Conservation (phyloP, 2,329 filamentous ascomycete species). For the Stylonectria norvegica region DNA sequence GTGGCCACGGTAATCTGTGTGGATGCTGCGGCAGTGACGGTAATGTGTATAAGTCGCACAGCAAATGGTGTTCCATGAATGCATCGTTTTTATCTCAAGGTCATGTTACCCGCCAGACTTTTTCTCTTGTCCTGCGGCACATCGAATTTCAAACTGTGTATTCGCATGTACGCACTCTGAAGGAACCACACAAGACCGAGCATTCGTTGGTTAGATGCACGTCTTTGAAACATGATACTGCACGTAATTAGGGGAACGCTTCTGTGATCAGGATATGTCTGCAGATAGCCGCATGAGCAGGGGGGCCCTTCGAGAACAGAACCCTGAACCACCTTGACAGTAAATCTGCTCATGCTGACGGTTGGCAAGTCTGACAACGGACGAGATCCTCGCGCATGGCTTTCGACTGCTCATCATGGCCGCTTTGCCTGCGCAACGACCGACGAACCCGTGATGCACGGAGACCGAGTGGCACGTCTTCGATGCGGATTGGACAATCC, state of each 20-base stretch:
- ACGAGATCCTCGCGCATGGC: too few relatives aligned
- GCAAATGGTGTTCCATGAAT: conserved; percentile 2
- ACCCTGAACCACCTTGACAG: conserved; percentile 13
- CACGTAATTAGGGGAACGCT: conserved; percentile 7
- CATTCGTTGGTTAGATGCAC: conserved; percentile 10
- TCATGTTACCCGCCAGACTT: conserved; percentile 5
- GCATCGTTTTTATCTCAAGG: conserved; percentile 4
- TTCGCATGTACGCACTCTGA: conserved; percentile 3
- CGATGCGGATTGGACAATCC: conserved; percentile 25
- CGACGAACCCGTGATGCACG: conserved; percentile 19
- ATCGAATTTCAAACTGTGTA: conserved; percentile 1
- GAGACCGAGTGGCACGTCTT: conserved; percentile 28
- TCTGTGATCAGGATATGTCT: conserved; percentile 15
- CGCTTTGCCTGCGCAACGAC: conserved; percentile 10
- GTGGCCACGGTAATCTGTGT: conserved; percentile 8
- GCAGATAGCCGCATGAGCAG: conserved; percentile 20
- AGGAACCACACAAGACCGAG: conserved; percentile 8
- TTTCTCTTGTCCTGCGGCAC: not conserved
- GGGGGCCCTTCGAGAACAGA: conserved; percentile 12
- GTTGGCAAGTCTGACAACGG: conserved; percentile 7
- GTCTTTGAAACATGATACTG: conserved; percentile 23
- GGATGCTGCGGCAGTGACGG: conserved; percentile 6
- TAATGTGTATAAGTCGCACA: conserved; percentile 4
- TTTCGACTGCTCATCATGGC: conserved; percentile 6
- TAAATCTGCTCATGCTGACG: conserved; percentile 15